Conservation (phyloP, 495 filamentous ascomycete genomes). For the Penicillium desertorum region DNA sequence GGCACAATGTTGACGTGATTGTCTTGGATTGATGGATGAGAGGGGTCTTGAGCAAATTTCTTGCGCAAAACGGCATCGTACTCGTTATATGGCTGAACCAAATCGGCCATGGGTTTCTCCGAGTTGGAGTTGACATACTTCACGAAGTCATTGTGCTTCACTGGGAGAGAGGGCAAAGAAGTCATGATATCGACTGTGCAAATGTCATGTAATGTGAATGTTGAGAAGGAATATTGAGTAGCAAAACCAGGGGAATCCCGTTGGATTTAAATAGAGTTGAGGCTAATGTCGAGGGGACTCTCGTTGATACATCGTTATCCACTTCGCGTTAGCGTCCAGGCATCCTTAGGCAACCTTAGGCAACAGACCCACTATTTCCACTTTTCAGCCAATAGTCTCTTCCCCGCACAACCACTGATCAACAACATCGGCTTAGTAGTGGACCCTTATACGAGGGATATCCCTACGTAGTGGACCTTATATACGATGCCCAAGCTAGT, state of each 20-base stretch:
- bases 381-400: neutral
- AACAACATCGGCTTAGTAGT: neutral
- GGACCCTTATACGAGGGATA: too few relatives aligned
- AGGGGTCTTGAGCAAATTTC: constrained; percentile 68
- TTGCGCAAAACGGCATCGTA: constrained; percentile 68
- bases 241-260: neutral
- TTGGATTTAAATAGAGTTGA: neutral
- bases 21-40: constrained; percentile 56
- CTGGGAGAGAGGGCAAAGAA: neutral
- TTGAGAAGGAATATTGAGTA: neutral
- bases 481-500: too few relatives aligned
- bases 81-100: constrained; percentile 66
- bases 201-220: neutral
- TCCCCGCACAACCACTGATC: neutral
- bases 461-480: too few relatives aligned
- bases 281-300: neutral
- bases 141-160: constrained; percentile 5
- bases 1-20: constrained; percentile 67
- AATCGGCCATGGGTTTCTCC: constrained; percentile 45
- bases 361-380: constrained; percentile 1
- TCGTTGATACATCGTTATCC: neutral
- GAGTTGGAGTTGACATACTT: neutral
- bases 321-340: constrained; percentile 1
- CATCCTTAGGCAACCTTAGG: constrained; percentile 5
- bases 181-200: neutral